Conservation (phyloP, 139 green algal genomes). For the Limnomonas spitsbergensis region DNA sequence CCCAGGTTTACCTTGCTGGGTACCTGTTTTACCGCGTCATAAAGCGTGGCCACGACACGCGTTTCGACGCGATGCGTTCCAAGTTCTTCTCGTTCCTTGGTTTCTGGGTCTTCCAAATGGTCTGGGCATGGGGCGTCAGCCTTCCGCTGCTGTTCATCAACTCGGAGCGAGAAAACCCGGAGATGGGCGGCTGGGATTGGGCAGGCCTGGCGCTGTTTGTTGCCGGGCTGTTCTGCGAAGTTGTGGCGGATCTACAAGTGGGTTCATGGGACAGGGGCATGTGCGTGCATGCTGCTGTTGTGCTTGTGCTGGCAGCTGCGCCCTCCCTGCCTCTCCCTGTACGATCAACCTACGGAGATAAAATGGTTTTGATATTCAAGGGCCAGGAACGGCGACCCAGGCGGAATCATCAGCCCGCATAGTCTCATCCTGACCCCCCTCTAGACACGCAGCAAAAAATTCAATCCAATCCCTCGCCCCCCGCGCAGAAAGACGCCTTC, state of each 20-base stretch:
- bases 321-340: too few relatives aligned
- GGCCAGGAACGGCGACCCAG: too few relatives aligned
- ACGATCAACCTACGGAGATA: too few relatives aligned
- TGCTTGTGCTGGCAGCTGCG: too few relatives aligned
- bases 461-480: too few relatives aligned
- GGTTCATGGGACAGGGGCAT: too few relatives aligned
- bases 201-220: background rate
- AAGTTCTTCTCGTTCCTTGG: background rate
- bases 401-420: too few relatives aligned
- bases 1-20: background rate
- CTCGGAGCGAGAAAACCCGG: background rate
- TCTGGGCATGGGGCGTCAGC: background rate
- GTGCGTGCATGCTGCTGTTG: too few relatives aligned
- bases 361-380: too few relatives aligned
- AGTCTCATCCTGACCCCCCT: too few relatives aligned
- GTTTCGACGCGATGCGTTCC: background rate
- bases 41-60: background rate
- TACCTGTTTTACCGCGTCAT: background rate
- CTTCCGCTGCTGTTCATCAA: background rate
- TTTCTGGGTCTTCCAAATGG: constrained; percentile 8
- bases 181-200: background rate
- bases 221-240: background rate
- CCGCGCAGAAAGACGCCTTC: background rate
- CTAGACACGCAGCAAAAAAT: too few relatives aligned
- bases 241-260: background rate